Evolutionary conservation across 2,329 filamentous ascomycete species (phyloP).

Genomic region (Dothideomycetidae sp.): DNA sequence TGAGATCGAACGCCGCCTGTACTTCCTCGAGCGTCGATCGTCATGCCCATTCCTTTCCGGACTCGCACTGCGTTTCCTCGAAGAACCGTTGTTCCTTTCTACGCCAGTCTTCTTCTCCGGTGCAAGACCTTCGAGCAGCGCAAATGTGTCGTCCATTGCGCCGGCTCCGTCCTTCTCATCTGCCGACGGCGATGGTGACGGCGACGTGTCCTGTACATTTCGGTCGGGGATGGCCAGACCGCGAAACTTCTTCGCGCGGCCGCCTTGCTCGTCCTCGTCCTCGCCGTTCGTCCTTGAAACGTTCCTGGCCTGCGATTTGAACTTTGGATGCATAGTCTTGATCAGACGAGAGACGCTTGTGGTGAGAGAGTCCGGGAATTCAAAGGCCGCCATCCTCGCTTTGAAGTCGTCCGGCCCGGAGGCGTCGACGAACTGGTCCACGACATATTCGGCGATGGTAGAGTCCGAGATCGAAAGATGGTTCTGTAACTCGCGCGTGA

Average conservation of each 20-base stretch:
- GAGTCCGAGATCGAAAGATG: conserved; percentile 86
- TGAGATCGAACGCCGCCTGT: conserved; percentile 33
- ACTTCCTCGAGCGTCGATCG: conserved; percentile 24
- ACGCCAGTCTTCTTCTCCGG: conserved; percentile 42
- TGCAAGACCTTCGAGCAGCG: conserved; percentile 74
- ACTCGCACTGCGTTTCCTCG: conserved; percentile 46
- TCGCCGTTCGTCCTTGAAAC: conserved; percentile 19
- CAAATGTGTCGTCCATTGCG: conserved; percentile 83
- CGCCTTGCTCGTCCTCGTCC: conserved; percentile 38
- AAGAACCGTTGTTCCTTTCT: conserved; percentile 29
- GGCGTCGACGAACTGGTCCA: conserved; percentile 72
- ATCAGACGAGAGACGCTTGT: conserved; percentile 86
- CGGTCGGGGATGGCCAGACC: conserved; percentile 79
- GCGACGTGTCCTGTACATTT: conserved; percentile 38
- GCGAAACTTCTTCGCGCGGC: conserved; percentile 79
- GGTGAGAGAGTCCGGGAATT: conserved; percentile 71
- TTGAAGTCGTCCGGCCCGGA: conserved; percentile 59
- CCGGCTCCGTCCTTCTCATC: conserved; percentile 37
- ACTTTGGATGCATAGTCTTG: conserved; percentile 77
- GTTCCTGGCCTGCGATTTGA: conserved; percentile 46
- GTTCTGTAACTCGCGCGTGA: conserved; percentile 88
- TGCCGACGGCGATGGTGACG: conserved; percentile 31
- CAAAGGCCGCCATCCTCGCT: conserved; percentile 57
- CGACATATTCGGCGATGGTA: conserved; percentile 90
- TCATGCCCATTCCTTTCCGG: conserved; percentile 29